phyloP scores from a whole-genome alignment of 495 filamentous ascomycete species.

The Coniosporium apollinis region DNA sequence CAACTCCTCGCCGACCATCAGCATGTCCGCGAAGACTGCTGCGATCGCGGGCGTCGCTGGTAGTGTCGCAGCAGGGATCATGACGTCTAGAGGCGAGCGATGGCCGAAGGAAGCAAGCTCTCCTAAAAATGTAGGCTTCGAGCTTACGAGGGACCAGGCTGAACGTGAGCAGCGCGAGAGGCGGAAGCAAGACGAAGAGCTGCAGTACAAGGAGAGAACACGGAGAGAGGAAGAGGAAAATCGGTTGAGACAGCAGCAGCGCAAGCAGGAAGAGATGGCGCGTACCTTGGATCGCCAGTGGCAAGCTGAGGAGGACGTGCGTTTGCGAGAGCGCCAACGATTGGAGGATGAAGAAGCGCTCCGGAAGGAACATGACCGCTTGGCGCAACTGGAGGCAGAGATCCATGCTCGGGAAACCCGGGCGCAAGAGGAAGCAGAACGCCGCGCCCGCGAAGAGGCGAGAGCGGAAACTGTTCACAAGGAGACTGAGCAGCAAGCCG shows the following conservation, averaged over 20 bases:
- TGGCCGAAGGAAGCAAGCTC: neutral
- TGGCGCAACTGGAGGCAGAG: conserved; percentile 9
- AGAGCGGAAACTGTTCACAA: too few relatives aligned
- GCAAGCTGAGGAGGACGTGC: neutral
- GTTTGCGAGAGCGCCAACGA: conserved; percentile 5
- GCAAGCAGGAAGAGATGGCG: conserved; percentile 1
- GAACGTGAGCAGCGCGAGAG: conserved; percentile 12
- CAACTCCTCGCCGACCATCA: neutral
- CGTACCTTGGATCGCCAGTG: neutral
- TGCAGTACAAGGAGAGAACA: conserved; percentile 3
- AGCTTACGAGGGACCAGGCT: conserved; percentile 18
- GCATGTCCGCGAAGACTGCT: conserved; percentile 14
- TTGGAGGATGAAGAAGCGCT: conserved; percentile 6
- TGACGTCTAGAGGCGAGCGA: neutral
- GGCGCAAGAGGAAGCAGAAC: conserved; percentile 5
- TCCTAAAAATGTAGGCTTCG: conserved; percentile 18
- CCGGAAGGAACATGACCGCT: conserved; percentile 5
- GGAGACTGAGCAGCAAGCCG: too few relatives aligned
- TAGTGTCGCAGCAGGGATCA: conserved; percentile 11
- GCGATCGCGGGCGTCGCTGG: conserved; percentile 18
- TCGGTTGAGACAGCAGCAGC: neutral
- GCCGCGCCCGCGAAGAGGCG: too few relatives aligned
- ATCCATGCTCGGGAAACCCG: conserved; percentile 4
- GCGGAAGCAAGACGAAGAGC: conserved; percentile 14
- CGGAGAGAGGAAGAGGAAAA: conserved; percentile 2